Base-by-base conservation (phyloP, 495 filamentous ascomycete genomes). In the Friedmanniomyces simplex region DNA sequence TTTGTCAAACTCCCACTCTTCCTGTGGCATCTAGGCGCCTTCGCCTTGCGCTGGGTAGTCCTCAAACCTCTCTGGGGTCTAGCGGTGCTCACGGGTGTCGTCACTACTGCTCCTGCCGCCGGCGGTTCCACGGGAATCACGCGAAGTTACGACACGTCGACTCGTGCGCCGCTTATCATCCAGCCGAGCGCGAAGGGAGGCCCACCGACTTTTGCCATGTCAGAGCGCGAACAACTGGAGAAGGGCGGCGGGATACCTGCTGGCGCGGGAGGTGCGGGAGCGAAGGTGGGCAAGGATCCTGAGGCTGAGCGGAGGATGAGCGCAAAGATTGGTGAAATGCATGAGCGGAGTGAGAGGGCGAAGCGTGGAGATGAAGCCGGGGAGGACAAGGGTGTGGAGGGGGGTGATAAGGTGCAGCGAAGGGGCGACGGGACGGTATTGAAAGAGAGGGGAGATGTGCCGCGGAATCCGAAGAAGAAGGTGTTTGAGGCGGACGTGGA, bases 1-100 rank as follows among this genome's bases (percentile, higher is more conserved):
- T 70, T 90, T 30, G 18, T 63, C 8, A 46, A 42, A 24, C 48
- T 63, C 10, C 61, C 61, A 8, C n/a, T 55, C 4, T 63, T 63
- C 48, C 32, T 63, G 7, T 59, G 28, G 12, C 49, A 46, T 1
- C n/a, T 5, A 7, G 45, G 4, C 8, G 28, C 30, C 32, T 95
- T 88, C 83, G 89, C 89, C 86, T 68, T 96, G 1, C 67, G 95
- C 11, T 94, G 87, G 80, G 67, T 90, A 46, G 90, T 93, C 2
- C 52, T 91, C 25, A 85, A 81, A 63, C 69, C 85, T 26, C 2
- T 66, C 14, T 60, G 32, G 37, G 24, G 59, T 8, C 51, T 62
- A 7, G 21, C 56, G 30, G 41, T 18, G 6, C 8, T 54, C 2
- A 42, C 47, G 4, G 63, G 63, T 4, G 28, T 63, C n/a, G 47